phyloP scores from a whole-genome alignment of 139 green algal species.

The Chlamydomonas sp. region DNA sequence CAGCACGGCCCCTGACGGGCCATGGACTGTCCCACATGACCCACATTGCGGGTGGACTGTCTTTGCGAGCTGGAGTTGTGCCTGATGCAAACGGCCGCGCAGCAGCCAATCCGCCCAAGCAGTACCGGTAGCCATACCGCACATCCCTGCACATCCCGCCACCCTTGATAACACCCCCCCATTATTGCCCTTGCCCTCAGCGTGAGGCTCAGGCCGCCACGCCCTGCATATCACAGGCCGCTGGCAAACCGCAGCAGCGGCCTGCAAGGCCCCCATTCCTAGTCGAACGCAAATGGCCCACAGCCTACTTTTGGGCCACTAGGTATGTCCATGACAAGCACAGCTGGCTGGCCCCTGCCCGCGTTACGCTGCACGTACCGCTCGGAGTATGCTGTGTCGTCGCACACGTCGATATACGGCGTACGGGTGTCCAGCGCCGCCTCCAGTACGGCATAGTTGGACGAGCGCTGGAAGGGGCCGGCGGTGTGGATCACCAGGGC shows the following conservation, averaged over 20 bases:
- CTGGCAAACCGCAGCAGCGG: not conserved
- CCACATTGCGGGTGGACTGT: too few relatives aligned
- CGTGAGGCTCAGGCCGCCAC: too few relatives aligned
- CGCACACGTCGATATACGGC: conserved; percentile 96
- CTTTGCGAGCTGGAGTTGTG: too few relatives aligned
- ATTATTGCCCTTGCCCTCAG: too few relatives aligned
- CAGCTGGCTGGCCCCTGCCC: not conserved
- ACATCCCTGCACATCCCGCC: too few relatives aligned
- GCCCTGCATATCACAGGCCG: too few relatives aligned
- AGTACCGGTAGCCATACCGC: too few relatives aligned
- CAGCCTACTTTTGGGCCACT: not conserved
- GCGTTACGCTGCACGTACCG: conserved; percentile 37
- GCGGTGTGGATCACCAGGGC: conserved; percentile 90
- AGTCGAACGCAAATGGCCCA: not conserved
- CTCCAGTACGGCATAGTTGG: conserved; percentile 78
- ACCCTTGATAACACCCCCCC: too few relatives aligned
- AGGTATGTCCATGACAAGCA: not conserved
- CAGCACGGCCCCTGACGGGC: too few relatives aligned
- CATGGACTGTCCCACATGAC: too few relatives aligned
- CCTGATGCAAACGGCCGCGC: too few relatives aligned
- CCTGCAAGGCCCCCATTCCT: not conserved
- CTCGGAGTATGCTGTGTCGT: conserved; percentile 86
- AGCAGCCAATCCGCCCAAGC: too few relatives aligned
- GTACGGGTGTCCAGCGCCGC: conserved; percentile 75
- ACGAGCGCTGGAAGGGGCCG: conserved; percentile 93